Evolutionary conservation across 139 green algal species (phyloP), one percentile per base, ranked within the genome.

Genomic region (Chloropicon primus): DNA sequence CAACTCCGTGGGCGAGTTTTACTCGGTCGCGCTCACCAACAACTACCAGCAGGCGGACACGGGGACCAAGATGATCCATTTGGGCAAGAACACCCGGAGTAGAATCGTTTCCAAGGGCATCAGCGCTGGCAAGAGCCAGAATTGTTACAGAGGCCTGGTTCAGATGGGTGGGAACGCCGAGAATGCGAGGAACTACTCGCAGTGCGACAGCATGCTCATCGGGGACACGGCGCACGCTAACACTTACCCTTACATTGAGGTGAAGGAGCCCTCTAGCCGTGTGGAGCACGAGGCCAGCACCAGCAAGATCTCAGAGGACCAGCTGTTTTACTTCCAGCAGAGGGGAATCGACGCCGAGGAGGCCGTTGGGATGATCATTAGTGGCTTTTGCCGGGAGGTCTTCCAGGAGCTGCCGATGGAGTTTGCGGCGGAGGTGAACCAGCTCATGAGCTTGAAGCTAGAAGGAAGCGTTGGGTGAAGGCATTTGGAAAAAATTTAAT

Each of bases 261-360:
- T 99, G 75, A 89, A 91, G 2, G 85, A 99, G 54, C 93, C 94
- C 1, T 88, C 82, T 3, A 91, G 94, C 2, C 81, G 87, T 1
- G 96, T 99, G 28, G 96, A 99, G 89, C 96, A 99, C 79, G 96
- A 99, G 85, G 96, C 96, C 0, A 90, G 77, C 72, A 99, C 96
- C 26, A 91, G 78, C 78, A 99, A 99, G 89, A 99, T 99, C 73
- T 93, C 94, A 0, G 96, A 99, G 86, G 96, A 99, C 80, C 96
- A 99, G 90, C 88, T 99, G 27, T 99, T 99, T 78, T 99, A 99
- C 88, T 98, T 99, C 85, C 94, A 98, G 86, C 93, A 98, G 87
- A 84, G 96, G 1, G 96, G 96, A 41, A 91, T 99, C 26, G 87
- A 90, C 23, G 27, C 85, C 1, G 96, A 99, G 83, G 87, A 94